Evolutionary conservation across 2,329 filamentous ascomycete species (phyloP), one percentile per base, ranked within the genome.

Genomic region (Arthrobotrys entomopaga): DNA sequence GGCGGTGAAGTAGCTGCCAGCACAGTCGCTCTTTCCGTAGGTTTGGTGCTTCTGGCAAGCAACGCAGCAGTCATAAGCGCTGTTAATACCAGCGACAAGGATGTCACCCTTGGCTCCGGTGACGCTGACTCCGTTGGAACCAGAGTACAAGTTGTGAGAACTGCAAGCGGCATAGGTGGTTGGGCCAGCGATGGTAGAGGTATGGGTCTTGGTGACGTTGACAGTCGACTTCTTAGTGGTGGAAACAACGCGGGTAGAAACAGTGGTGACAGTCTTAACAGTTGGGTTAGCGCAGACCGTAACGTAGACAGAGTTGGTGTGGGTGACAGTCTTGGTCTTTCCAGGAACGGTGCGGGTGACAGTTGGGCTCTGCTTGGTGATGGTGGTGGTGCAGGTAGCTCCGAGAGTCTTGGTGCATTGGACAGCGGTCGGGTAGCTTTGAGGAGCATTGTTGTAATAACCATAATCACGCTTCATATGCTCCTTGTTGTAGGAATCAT

Each of bases 401-500:
- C 56, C 58, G 13, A 61, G 6, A 20, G 49, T 56, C 16, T 61
- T 63, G 11, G 65, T 69, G 34, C 65, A 69, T 10, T 50, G 38
- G 40, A 70, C 20, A 3, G 50, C 58, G 1, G 58, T 58, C 0
- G 50, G 26, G 53, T 70, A 49, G 19, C 26, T 61, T 34, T 57
- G n/a, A 20, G 29, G 20, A 34, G 64, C n/a, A 42, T 48, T 5
- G 29, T 16, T 13, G 8, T 38, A 34, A 42, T 57, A 57, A 15
- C 38, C 49, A 20, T 40, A 26, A 11, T 43, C 29, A 24, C 29
- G 26, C 16, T 57, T 57, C 19, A 42, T 8, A 16, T 40, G 42
- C 42, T 15, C 13, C n/a, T 57, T 64, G 42, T 70, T 70, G 22
- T 43, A 58, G 1, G 65, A 50, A 29, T 70, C 65, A 16, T 70